Conservation (phyloP, 495 filamentous ascomycete species). For the Lichenothelia convexa region DNA sequence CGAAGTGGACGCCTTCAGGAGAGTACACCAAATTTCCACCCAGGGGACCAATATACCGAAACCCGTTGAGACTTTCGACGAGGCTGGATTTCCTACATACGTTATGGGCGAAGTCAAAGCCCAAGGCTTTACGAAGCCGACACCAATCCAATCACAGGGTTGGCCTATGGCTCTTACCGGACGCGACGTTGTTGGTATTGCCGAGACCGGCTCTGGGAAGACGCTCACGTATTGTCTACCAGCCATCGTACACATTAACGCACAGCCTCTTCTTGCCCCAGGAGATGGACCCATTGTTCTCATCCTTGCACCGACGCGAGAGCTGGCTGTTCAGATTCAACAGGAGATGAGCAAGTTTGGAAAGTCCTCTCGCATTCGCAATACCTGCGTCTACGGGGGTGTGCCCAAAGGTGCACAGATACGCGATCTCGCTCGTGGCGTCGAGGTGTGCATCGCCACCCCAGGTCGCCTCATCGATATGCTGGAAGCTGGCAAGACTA, state of each 20-base stretch:
- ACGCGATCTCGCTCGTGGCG: constrained; percentile 72
- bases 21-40: constrained; percentile 59
- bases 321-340: constrained; percentile 96
- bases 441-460: constrained; percentile 87
- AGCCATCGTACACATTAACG: constrained; percentile 98
- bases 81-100: constrained; percentile 90
- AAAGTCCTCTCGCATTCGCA: constrained; percentile 92
- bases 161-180: constrained; percentile 99
- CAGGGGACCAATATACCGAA: constrained; percentile 65
- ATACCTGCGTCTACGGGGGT: constrained; percentile 98
- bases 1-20: constrained; percentile 76
- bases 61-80: constrained; percentile 90
- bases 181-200: constrained; percentile 97
- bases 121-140: constrained; percentile 81
- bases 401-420: constrained; percentile 95
- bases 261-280: constrained; percentile 89
- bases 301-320: constrained; percentile 86
- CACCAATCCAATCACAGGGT: constrained; percentile 92
- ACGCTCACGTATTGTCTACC: constrained; percentile 96
- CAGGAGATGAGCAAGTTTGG: constrained; percentile 90
- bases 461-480: constrained; percentile 97
- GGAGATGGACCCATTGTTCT: constrained; percentile 95
- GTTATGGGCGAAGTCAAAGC: constrained; percentile 97
- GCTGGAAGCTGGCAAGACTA: constrained; percentile 93
- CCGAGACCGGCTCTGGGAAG: constrained; percentile 98